Evolutionary conservation across 1,284 basidiomycete genomes (phyloP), one percentile per base, ranked within the genome.

Genomic region (Apiotrichum gamsii): DNA sequence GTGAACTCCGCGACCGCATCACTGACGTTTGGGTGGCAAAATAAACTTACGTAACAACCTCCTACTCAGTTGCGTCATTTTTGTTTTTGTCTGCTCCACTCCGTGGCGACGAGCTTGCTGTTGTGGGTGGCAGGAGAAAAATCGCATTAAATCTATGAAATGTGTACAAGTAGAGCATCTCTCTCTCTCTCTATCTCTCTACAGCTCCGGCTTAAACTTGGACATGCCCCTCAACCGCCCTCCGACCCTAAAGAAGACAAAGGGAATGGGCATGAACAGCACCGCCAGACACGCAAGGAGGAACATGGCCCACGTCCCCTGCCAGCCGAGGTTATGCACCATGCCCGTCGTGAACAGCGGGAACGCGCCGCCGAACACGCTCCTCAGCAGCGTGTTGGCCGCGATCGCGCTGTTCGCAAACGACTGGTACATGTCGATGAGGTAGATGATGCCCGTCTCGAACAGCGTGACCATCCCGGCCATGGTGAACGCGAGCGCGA

Each of bases 381-480:
- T 47, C 8, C 58, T 38, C 18, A 48, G 21, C 24, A 60, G 41
- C 4, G 58, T 60, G 53, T 58, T 60, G 20, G 56, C 58, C 3
- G 58, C 58, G 23, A 60, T 57, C 32, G 58, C 56, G 8, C 31
- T 39, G 47, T 59, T 59, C 31, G 57, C 48, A 24, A 57, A 57
- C 16, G 52, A 45, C 1, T 39, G 28, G 52, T 59, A 57, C 45
- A 51, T 49, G 52, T 51, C 49, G 23, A 56, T 50, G n/a, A 51
- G 41, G 40, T 45, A 48, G 21, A 54, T 39, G 39, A 59, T 59
- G 24, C 49, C 54, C 23, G 45, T 48, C 39, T 56, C 54, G 39
- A 52, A 56, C 18, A 56, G 42, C 39, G 56, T 47, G 3, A 58
- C 49, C 47, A 54, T 54, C 18, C 54, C 57, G 39, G 47, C 54